These are phyloP conservation scores for Neurospora sp. DNA, from an alignment of 495 filamentous ascomycete genomes.

Conservation along the genomic window DNA sequence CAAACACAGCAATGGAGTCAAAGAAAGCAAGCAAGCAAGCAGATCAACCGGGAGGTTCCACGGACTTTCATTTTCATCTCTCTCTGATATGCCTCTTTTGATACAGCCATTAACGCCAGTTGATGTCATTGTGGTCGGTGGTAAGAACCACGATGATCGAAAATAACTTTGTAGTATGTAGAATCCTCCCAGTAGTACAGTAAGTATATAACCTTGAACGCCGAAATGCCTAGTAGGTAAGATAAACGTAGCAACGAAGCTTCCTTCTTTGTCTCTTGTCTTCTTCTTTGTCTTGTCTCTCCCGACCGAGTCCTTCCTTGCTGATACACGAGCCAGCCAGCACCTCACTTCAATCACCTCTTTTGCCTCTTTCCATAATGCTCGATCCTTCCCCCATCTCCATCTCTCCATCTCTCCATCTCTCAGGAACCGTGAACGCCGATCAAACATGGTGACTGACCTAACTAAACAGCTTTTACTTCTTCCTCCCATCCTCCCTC, in stretches of 20 bases:
- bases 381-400: not conserved
- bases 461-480: constrained; percentile 4
- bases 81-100: not conserved
- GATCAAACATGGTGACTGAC: no score
- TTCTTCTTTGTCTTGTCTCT: not conserved
- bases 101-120: not conserved
- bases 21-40: not conserved
- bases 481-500: constrained; percentile 30
- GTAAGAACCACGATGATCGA: not conserved
- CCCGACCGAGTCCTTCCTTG: not conserved
- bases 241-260: not conserved
- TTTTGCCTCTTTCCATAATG: not conserved
- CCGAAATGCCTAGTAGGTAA: not conserved
- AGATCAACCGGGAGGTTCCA: not conserved
- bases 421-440: not conserved
- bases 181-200: not conserved
- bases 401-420: no score
- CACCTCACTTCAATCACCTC: not conserved
- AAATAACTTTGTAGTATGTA: not conserved
- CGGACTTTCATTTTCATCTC: not conserved
- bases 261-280: not conserved
- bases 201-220: not conserved
- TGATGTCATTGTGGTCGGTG: not conserved
- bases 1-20: not conserved
- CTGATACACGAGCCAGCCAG: not conserved